Base-by-base conservation (phyloP, 345 rosid species). In the Cardamine chenopodiifolia region DNA sequence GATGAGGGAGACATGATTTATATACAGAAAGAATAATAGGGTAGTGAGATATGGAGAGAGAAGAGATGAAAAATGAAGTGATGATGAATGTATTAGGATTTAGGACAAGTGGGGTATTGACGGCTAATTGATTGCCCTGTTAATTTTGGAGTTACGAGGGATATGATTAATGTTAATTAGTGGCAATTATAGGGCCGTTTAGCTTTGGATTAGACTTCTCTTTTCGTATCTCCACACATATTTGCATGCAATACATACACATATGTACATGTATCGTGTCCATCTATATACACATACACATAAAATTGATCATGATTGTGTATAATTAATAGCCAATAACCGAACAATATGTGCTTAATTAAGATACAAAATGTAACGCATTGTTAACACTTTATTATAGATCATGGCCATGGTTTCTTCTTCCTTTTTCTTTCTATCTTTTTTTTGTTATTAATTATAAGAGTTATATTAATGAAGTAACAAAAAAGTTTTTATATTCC, bases 101-200 rank as follows among this genome's bases (percentile, higher is more conserved):
- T 17, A 69, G 74, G 62, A 22, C 60, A 62, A 60, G 80, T 70
- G 75, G 80, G 68, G 64, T 61, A 56, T 42, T 69, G 79, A 69
- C 76, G 80, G 80, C 80, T 13, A 54, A 69, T 70, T 76, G 75
- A 76, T 76, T 44, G 65, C 29, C 22, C 13, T 62, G 52, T 62
- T 62, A 62, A 45, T 54, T 70, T 76, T 62, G 75, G 76, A 76
- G 80, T 76, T 76, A 76, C 80, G 65, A 76, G 71, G 68, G 47
- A 55, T 70, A 64, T 76, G 75, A 63, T 76, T 76, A 76, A 62
- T 76, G 80, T 8, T 76, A 55, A 76, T 76, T 70, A 63, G 71
- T 76, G 80, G 75, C 56, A 15, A 70, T 70, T 25, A 63, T 70
- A 62, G 66, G 61, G 45, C 17, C 71, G 71, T 77, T 77, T 77